A percentile compares a stretch with the other conserved stretches of the same genome.
These are phyloP conservation scores for Aegilops longissima DNA, from an alignment of 176 grass and related monocot genomes.

Conservation along the genomic window DNA sequence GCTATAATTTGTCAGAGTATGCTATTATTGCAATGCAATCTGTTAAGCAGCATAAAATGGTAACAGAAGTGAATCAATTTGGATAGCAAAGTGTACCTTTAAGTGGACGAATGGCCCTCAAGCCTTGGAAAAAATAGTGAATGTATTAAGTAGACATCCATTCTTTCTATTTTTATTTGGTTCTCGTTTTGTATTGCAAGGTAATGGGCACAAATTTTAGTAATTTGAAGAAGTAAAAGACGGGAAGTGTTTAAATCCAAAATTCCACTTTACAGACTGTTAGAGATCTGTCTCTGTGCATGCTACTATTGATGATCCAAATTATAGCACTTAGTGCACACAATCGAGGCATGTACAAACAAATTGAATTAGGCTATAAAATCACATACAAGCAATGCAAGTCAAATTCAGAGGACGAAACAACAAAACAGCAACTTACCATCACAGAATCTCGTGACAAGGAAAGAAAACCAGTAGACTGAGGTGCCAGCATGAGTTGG, in stretches of 20 bases:
- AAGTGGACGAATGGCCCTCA: background rate
- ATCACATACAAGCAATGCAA: conserved; percentile 22
- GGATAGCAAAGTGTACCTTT: background rate
- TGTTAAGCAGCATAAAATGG: background rate
- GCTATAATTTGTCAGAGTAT: background rate
- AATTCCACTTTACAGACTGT: background rate
- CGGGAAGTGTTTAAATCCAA: background rate
- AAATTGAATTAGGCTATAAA: background rate
- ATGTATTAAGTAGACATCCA: conserved; percentile 7
- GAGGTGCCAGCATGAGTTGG: conserved; percentile 94
- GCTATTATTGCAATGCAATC: background rate
- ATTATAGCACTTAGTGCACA: conserved; percentile 9
- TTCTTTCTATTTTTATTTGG: background rate
- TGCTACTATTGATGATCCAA: background rate
- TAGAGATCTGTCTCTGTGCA: background rate
- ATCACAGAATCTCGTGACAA: conserved; percentile 67
- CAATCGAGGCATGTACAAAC: conserved; percentile 12
- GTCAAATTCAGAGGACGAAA: background rate
- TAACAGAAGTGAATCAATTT: background rate
- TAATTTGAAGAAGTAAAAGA: conserved; percentile 10
- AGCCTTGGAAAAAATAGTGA: background rate
- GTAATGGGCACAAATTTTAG: conserved; percentile 4
- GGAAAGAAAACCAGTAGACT: conserved; percentile 83
- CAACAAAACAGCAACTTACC: conserved; percentile 55
- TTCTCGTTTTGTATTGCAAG: conserved; percentile 19